Base-by-base conservation (phyloP, 2,329 filamentous ascomycete species). In the Cyclaneusma minus region DNA sequence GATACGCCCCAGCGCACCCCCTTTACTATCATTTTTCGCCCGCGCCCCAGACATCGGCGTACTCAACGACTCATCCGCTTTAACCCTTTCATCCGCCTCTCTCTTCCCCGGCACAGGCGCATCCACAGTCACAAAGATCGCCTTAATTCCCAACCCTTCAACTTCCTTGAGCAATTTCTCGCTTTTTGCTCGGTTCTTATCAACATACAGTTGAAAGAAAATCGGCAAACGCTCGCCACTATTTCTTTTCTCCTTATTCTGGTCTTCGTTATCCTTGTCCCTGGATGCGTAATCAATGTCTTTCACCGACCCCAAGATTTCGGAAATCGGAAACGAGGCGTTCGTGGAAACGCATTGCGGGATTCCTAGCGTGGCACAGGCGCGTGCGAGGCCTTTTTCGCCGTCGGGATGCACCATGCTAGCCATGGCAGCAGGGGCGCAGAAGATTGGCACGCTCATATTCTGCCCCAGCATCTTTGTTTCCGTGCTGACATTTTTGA, bases 181-280 rank as follows among this genome's bases (percentile, higher is more conserved):
- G 10, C 64, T 64, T 30, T 65, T 62, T 6, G 42, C 29, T 0
- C 65, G 53, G 33, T 69, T 53, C 37, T 62, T 63, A 44, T 72
- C 61, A 26, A 73, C 64, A 37, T 75, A 76, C 5, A 76, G 52
- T 42, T 74, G 68, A 40, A 71, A 70, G 51, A 70, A 68, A 29
- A 61, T 47, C 5, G 47, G 45, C 44, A 4, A 38, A 49, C 3
- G 47, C 32, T 4, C 37, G 4, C 44, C 45, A 2, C 31, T 31
- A 8, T 35, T 25, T 10, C 10, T 18, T 19, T 19, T 30, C 24
- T 7, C 25, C 26, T 41, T 36, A 3, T 38, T 33, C 9, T 41
- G 13, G 6, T 26, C 15, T 11, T 21, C 28, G 21, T 30, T 22
- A 2, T 14, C 24, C 4, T 31, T 21, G 2, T 22, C 24, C 6